Conservation (phyloP, 805 yeast genomes). For the Ogataea philodendri region DNA sequence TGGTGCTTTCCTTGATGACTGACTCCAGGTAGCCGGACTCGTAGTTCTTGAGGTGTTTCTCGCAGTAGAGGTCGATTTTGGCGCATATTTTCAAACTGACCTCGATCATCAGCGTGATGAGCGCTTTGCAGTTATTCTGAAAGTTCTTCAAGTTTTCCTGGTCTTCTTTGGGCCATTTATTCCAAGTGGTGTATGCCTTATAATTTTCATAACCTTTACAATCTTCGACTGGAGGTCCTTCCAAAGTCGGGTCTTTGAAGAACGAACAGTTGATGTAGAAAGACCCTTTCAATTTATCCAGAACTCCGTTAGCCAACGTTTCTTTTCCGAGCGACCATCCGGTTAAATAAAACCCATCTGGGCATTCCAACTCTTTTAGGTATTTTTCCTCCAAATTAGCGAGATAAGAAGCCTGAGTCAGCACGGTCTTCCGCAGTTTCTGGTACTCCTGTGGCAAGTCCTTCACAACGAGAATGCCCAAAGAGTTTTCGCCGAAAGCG, state of each 20-base stretch:
- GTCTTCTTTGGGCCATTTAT: constrained; percentile 49
- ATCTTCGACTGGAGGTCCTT: constrained; percentile 44
- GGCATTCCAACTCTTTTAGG: constrained; percentile 42
- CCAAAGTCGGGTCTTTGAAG: constrained; percentile 40
- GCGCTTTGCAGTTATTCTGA: constrained; percentile 36
- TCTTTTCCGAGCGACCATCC: constrained; percentile 66
- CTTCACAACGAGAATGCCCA: constrained; percentile 51
- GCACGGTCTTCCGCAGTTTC: constrained; percentile 41
- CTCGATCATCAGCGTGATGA: constrained; percentile 46
- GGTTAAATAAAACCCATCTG: constrained; percentile 50
- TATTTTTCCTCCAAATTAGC: constrained; percentile 38
- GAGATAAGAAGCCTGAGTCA: constrained; percentile 41
- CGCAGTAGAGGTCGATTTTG: constrained; percentile 50
- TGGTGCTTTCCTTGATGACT: constrained; percentile 48
- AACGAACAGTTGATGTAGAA: constrained; percentile 59
- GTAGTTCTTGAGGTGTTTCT: constrained; percentile 30
- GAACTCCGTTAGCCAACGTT: constrained; percentile 41
- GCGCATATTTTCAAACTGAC: constrained; percentile 50
- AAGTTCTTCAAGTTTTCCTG: constrained; percentile 34
- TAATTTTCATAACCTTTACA: constrained; percentile 33
- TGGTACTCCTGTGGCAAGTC: constrained; percentile 40
- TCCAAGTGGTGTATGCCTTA: constrained; percentile 47
- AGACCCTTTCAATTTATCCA: constrained; percentile 54
- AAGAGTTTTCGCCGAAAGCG: constrained; percentile 56
- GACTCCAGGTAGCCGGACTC: constrained; percentile 39